Evolutionary conservation across 2,329 filamentous ascomycete genomes (phyloP), one percentile per base, ranked within the genome.

Genomic region (Capronia americana): DNA sequence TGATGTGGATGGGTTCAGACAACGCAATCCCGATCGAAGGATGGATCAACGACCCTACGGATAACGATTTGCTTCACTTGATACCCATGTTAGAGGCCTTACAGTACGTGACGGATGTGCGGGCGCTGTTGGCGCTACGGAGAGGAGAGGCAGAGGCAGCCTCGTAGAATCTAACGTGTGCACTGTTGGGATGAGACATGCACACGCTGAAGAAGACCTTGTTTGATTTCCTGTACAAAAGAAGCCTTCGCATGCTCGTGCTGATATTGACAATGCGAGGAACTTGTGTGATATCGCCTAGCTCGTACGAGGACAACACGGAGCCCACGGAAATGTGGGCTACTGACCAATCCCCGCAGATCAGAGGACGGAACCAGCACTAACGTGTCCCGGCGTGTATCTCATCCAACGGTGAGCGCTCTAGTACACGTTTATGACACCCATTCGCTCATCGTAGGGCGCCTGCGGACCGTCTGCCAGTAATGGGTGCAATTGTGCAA

Each of bases 11-110:
- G 26, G 6, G n/a, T 20, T 61, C 75, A 99, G 95, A 99, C 79
- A 99, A 99, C 81, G 95, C 95, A 58, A 97, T 99, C 75, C 95
- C 95, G 2, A 98, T 99, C 76, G 94, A 98, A 82, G 95, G 95
- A 75, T 99, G 95, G 95, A 98, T 99, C 81, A 97, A 90, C 78
- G 95, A 99, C 80, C 95, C 95, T 24, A 98, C 95, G 28, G 95
- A 99, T 80, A 95, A 93, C 77, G 94, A 97, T 76, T 84, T 99
- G 71, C 85, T 98, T 78, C 92, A 98, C 79, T 85, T 99, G 67
- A 89, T 99, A 65, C 95, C 95, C 34, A 84, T 98, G 74, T 84
- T 99, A 53, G 95, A 99, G 80, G 95, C 92, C 20, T 81, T 99
- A 75, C 95, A 98, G 81, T 97, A 98, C 80, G 93, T 95, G 72